These are phyloP conservation scores for Tephrocybe sp. DNA, from an alignment of 768 basidiomycete species.

Conservation along the genomic window DNA sequence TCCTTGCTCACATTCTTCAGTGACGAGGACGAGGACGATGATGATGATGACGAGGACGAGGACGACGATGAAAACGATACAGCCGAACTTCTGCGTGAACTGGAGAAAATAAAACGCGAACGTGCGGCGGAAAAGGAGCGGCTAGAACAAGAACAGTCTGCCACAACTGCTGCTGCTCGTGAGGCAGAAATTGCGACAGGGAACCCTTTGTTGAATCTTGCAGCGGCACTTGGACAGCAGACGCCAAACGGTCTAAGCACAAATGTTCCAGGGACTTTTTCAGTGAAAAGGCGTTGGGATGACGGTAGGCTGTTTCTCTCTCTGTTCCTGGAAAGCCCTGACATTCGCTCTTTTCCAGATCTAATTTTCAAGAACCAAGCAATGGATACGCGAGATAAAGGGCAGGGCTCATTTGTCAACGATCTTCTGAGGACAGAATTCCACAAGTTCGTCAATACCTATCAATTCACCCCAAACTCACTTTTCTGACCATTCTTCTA, in stretches of 20 bases:
- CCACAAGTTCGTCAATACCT: conserved; percentile 70
- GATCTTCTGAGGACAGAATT: conserved; percentile 93
- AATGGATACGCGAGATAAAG: conserved; percentile 58
- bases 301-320: conserved; percentile 57
- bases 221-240: conserved; percentile 81
- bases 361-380: conserved; percentile 99
- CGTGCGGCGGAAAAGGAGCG: conserved; percentile 90
- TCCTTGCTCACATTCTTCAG: conserved; percentile 26
- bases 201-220: conserved; percentile 88
- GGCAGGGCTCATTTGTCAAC: conserved; percentile 85
- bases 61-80: conserved; percentile 86
- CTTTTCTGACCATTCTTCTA: conserved; percentile 1
- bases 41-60: conserved; percentile 48
- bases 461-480: background rate
- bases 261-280: conserved; percentile 77
- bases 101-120: conserved; percentile 98
- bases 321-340: conserved; percentile 1
- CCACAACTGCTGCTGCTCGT: conserved; percentile 52
- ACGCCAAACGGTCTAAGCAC: conserved; percentile 66
- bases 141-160: conserved; percentile 74
- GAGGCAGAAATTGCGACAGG: conserved; percentile 83
- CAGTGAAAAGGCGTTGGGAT: conserved; percentile 93
- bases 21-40: conserved; percentile 45
- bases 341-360: conserved; percentile 45
- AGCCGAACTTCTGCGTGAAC: conserved; percentile 88